Base-by-base conservation (phyloP, 2,329 filamentous ascomycete genomes). In the Fusarium secorum region DNA sequence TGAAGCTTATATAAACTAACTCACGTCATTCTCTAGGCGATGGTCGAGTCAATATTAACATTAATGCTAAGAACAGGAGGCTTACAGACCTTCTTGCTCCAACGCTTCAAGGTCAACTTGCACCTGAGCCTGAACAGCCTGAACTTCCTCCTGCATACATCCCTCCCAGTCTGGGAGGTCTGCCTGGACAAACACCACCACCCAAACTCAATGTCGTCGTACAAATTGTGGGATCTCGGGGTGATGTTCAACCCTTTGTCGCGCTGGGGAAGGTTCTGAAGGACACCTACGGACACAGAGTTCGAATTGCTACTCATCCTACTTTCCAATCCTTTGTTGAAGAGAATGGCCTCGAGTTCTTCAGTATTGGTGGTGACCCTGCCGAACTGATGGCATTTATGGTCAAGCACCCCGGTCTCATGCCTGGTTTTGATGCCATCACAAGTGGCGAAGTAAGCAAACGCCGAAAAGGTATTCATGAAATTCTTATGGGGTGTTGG, bases 401-500 rank as follows among this genome's bases (percentile, higher is more conserved):
- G 93, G 93, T 96, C 48, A 95, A 95, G 80, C 92, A 96, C 73
- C 93, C 94, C 0, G 93, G 93, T 0, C 83, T 97, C 35, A 93
- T 97, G 90, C 94, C 94, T 3, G 91, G 91, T 1, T 88, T 95
- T 64, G 91, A 95, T 52, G 90, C 92, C 2, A 81, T 97, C 52
- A 90, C 89, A 65, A 92, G 87, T 70, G 93, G 93, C 11, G 93
- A 96, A 77, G 88, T 97, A 53, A 90, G 88, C 44, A 91, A 90
- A 79, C 86, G 93, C 33, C 87, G 93, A 33, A 89, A 87, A 68
- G 92, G 91, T 20, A 94, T 97, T 68, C 89, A 90, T 64, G 87
- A 93, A 66, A 95, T 96, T 68, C 83, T 97, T n/a, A 83, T 91
- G 28, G 94, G 94, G 0, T 96, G 93, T 75, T 97, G 94, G 95